These are phyloP conservation scores for Coffea eugenioides DNA, from an alignment of 257 asterid species.

Conservation along the genomic window DNA sequence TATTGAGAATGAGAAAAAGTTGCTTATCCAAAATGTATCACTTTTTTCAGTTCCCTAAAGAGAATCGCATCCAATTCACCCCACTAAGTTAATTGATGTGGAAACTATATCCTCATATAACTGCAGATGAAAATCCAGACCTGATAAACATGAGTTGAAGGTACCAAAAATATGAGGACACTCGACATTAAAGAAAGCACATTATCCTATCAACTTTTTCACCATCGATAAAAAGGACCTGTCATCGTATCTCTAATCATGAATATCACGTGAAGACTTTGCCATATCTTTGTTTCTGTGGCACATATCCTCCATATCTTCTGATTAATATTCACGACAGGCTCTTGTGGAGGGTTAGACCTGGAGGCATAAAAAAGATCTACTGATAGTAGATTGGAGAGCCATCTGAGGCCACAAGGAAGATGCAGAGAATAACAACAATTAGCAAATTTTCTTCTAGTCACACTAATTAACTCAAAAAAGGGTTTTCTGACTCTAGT, in stretches of 20 bases:
- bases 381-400: neutral
- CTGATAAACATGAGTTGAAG: neutral
- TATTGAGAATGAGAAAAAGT: neutral
- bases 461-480: neutral
- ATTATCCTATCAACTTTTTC: neutral
- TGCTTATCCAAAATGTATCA: neutral
- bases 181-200: neutral
- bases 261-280: constrained; percentile 1
- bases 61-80: constrained; percentile 5
- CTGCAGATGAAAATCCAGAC: neutral
- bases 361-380: neutral
- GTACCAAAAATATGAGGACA: neutral
- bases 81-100: neutral
- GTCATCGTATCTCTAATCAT: neutral
- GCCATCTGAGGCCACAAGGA: neutral
- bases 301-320: neutral
- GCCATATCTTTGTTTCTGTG: no score
- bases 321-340: neutral
- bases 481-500: neutral
- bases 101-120: neutral
- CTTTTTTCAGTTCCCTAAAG: neutral
- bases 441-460: neutral
- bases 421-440: no score
- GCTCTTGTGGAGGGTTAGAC: neutral
- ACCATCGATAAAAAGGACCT: neutral